Conservation (phyloP, 352 stramenopile species). For the Pythium coloratum region DNA sequence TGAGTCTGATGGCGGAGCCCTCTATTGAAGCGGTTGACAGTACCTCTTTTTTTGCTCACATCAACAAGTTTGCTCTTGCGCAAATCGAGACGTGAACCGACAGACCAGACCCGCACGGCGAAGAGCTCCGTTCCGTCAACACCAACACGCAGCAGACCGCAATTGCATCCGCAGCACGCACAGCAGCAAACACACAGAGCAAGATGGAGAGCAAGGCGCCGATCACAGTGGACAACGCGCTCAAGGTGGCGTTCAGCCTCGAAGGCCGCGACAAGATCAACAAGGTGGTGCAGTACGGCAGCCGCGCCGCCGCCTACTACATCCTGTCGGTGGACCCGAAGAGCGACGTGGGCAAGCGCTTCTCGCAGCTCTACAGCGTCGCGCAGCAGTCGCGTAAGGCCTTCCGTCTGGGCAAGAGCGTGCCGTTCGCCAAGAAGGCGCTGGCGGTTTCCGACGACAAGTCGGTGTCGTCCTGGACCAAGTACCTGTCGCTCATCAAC, state of each 20-base stretch:
- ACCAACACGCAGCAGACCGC: not conserved
- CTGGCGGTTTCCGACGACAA: conserved; percentile 57
- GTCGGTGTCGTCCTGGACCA: conserved; percentile 39
- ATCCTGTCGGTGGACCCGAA: conserved; percentile 78
- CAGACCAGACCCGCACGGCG: not conserved
- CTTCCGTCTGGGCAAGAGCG: conserved; percentile 84
- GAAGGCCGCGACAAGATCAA: conserved; percentile 88
- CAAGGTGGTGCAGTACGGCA: conserved; percentile 90
- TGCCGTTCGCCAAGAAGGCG: conserved; percentile 83
- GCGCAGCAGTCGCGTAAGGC: conserved; percentile 82
- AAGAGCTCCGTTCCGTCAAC: not conserved
- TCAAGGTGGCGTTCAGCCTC: conserved; percentile 73
- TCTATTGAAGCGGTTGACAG: conserved; percentile 26
- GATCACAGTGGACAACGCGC: conserved; percentile 57
- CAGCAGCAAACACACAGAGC: not conserved
- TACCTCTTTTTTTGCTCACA: conserved; percentile 39
- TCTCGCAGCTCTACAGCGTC: conserved; percentile 77
- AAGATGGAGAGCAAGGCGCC: conserved; percentile 54
- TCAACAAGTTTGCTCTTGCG: conserved; percentile 28
- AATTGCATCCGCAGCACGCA: not conserved
- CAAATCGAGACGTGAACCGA: conserved; percentile 26
- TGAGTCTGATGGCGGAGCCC: not conserved
- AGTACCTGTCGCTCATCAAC: conserved; percentile 76
- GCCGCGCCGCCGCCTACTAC: conserved; percentile 77
- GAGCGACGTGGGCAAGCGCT: conserved; percentile 72